Evolutionary conservation across 495 filamentous ascomycete genomes (phyloP).

Genomic region (Astrocystis sublimbata): DNA sequence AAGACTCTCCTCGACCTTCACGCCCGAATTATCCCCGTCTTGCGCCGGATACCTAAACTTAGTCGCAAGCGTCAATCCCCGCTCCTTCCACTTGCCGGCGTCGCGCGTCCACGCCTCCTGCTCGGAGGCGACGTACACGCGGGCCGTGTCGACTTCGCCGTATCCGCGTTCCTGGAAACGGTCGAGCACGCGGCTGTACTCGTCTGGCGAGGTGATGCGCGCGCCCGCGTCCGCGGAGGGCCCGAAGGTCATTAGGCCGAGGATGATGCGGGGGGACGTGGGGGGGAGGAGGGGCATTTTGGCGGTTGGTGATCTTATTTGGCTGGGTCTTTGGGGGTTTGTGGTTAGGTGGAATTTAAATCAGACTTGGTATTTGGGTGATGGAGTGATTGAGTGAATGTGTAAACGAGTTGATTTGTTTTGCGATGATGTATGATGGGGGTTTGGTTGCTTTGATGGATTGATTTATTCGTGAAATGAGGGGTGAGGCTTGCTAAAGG

Average conservation of each 20-base stretch:
- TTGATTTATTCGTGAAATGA: too few species aligned
- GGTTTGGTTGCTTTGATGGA: too few species aligned
- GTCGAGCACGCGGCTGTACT: conserved; percentile 62
- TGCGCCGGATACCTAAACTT: conserved; percentile 54
- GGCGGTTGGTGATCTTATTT: background rate
- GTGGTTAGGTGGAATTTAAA: background rate
- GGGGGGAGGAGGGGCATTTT: conserved; percentile 53
- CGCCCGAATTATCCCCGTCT: conserved; percentile 33
- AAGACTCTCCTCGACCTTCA: conserved; percentile 44
- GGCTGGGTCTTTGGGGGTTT: background rate
- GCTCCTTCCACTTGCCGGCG: conserved; percentile 70
- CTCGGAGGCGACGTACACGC: conserved; percentile 65
- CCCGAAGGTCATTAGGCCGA: conserved; percentile 54
- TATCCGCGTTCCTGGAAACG: conserved; percentile 64
- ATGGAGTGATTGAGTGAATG: too few species aligned
- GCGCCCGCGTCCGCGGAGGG: conserved; percentile 37
- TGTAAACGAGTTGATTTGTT: too few species aligned
- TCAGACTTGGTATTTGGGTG: background rate
- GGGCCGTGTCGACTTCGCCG: conserved; percentile 70
- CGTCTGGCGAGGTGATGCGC: conserved; percentile 62
- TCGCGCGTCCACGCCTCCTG: conserved; percentile 76
- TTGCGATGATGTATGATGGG: too few species aligned
- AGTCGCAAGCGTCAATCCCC: conserved; percentile 72
- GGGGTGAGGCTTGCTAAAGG: too few species aligned
- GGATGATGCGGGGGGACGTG: conserved; percentile 46